phyloP scores from a whole-genome alignment of 2,329 filamentous ascomycete species.

The Ophiostoma ips region DNA sequence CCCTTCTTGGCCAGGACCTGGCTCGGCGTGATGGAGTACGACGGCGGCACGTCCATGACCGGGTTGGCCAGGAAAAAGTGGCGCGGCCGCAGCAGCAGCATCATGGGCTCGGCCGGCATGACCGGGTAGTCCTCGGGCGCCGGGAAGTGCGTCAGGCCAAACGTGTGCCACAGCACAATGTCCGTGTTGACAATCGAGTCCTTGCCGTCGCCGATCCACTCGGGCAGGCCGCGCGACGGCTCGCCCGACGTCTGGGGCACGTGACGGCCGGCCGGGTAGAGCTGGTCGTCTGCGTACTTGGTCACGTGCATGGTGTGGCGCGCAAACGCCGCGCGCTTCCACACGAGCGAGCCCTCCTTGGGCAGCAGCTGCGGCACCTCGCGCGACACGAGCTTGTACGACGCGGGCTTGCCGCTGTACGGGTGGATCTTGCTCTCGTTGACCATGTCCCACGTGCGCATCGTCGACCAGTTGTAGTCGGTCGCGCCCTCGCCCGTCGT shows the following conservation, averaged over 20 bases:
- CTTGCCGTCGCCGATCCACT: constrained; percentile 61
- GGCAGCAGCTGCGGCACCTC: constrained; percentile 69
- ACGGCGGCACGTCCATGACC: constrained; percentile 66
- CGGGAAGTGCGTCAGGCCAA: constrained; percentile 81
- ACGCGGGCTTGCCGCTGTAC: constrained; percentile 69
- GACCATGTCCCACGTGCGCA: constrained; percentile 78
- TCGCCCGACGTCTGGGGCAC: constrained; percentile 79
- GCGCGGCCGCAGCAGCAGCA: constrained; percentile 59
- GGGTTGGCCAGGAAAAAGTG: constrained; percentile 77
- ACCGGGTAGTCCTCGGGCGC: constrained; percentile 82
- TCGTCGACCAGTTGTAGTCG: constrained; percentile 69
- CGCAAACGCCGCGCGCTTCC: constrained; percentile 81
- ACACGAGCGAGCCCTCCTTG: constrained; percentile 68
- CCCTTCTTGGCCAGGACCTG: constrained; percentile 38
- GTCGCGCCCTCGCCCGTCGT: constrained; percentile 56
- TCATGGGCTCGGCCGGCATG: constrained; percentile 82
- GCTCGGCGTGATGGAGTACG: constrained; percentile 58
- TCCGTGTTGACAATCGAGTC: constrained; percentile 67
- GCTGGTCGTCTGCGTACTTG: constrained; percentile 66
- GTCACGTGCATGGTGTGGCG: constrained; percentile 81
- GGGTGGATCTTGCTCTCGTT: constrained; percentile 77
- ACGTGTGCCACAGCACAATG: constrained; percentile 86
- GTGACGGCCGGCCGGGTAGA: constrained; percentile 76
- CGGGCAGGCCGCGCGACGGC: constrained; percentile 55
- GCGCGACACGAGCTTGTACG: constrained; percentile 80